Base-by-base conservation (phyloP, 306 rosid species). In the Potentilla sterilis region DNA sequence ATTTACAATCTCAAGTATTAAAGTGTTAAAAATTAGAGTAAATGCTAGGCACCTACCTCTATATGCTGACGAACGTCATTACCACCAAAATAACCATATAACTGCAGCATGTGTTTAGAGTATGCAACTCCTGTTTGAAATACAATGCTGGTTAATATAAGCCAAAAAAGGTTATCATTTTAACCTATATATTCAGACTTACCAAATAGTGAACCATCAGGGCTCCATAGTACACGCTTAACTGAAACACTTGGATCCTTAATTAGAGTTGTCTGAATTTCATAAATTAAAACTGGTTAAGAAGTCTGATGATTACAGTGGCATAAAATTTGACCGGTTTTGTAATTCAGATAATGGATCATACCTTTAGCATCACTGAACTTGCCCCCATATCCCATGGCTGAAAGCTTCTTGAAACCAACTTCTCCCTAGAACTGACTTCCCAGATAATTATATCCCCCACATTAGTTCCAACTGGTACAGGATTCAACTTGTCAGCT, bases 361-460 rank as follows among this genome's bases (percentile, higher is more conserved):
- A 47, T 51, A 88, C 98, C 96, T 91, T 93, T 61, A 89, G 83
- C 21, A 84, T 73, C 89, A 91, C 82, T 64, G 98, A 86, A 84
- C 93, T 85, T 16, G 91, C 88, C 79, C 86, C 74, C 37, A 87
- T 90, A 73, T 89, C 89, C 96, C 96, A 90, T 49, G 90, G 92
- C 83, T 92, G 90, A 87, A 92, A 92, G 59, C 77, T 90, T 76
- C 77, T 87, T 32, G 80, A 86, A 69, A 89, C 88, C 81, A 95
- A 77, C 19, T 87, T 87, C 79, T 95, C 97, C 78, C 84, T 83
- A 57, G 96, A 80, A 72, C 96, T 89, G 71, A 90, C 96, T 85
- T 95, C 98, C 98, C 98, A 95, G 87, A 95, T 83, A 58, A 88
- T 85, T 70, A 92, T 87, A 75, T 92, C 97, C 67, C 98, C 98